phyloP scores from a whole-genome alignment of 768 basidiomycete species.

The Tulasnella calospora region DNA sequence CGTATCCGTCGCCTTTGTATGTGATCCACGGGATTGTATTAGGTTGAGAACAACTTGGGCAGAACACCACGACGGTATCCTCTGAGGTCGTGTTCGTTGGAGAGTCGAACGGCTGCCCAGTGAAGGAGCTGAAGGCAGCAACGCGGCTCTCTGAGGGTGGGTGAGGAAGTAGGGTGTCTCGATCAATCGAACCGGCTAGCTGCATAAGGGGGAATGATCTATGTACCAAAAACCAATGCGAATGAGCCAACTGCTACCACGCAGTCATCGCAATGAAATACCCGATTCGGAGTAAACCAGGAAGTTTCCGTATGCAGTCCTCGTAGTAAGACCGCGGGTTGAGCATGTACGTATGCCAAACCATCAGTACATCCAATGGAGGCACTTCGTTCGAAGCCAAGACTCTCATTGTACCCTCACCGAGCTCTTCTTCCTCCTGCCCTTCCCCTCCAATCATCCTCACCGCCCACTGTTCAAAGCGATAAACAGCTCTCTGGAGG shows the following conservation, averaged over 20 bases:
- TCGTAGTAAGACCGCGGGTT: slow-evolving; percentile 30
- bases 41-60: not conserved
- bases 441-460: not conserved
- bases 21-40: slow-evolving; percentile 28
- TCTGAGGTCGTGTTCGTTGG: not conserved
- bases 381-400: slow-evolving; percentile 13
- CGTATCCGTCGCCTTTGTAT: slow-evolving; percentile 26
- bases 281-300: slow-evolving; percentile 2
- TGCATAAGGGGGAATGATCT: slow-evolving; percentile 27
- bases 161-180: slow-evolving; percentile 4
- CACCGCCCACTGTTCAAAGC: slow-evolving; percentile 27
- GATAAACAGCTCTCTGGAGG: slow-evolving; percentile 27
- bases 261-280: not conserved
- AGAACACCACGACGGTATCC: not conserved
- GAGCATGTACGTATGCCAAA: slow-evolving; percentile 30
- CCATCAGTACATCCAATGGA: slow-evolving; percentile 31
- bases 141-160: slow-evolving; percentile 1
- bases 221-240: not conserved
- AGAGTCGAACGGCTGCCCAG: slow-evolving; percentile 24
- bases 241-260: not conserved
- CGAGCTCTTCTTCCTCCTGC: not conserved
- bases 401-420: not conserved
- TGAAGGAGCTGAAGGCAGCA: slow-evolving; percentile 3
- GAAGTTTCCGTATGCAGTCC: slow-evolving; percentile 24
- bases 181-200: slow-evolving; percentile 18